Conservation (phyloP, 805 yeast species). For the Saccharomyces kudriavzevii region DNA sequence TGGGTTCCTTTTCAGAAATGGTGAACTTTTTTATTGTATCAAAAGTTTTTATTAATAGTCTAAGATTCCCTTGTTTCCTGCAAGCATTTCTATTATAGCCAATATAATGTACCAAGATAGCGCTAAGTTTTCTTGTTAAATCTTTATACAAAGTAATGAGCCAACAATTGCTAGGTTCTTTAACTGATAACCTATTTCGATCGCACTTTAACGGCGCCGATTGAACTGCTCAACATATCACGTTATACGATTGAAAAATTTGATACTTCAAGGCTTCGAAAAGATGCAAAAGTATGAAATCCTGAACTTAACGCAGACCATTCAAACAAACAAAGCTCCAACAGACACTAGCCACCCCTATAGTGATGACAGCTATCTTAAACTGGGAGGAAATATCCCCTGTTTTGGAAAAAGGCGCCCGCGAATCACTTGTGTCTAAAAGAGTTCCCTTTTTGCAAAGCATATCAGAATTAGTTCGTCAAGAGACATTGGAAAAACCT, state of each 20-base stretch:
- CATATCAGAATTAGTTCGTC: slow-evolving; percentile 13
- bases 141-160: too few relatives aligned
- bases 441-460: slow-evolving; percentile 25
- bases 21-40: slow-evolving; percentile 9
- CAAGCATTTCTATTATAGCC: too few relatives aligned
- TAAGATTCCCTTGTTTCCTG: too few relatives aligned
- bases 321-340: neutral
- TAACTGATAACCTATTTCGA: neutral
- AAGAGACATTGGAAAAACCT: slow-evolving; percentile 12
- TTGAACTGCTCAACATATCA: neutral
- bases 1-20: slow-evolving; percentile 60
- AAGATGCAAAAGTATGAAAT: neutral
- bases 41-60: too few relatives aligned
- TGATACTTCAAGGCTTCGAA: neutral
- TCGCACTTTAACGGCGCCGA: neutral
- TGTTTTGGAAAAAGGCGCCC: slow-evolving; percentile 12
- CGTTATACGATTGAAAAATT: neutral
- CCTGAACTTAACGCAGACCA: neutral
- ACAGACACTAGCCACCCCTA: neutral
- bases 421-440: slow-evolving; percentile 18
- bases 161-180: too few relatives aligned
- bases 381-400: slow-evolving; percentile 22
- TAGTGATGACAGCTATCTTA: neutral
- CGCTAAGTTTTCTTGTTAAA: too few relatives aligned
- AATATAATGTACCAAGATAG: neutral